A percentile compares a stretch with the other conserved stretches of the same genome.
Evolutionary conservation across 2,329 filamentous ascomycete genomes (phyloP).

Genomic region (Pseudocercospora fuligena): DNA sequence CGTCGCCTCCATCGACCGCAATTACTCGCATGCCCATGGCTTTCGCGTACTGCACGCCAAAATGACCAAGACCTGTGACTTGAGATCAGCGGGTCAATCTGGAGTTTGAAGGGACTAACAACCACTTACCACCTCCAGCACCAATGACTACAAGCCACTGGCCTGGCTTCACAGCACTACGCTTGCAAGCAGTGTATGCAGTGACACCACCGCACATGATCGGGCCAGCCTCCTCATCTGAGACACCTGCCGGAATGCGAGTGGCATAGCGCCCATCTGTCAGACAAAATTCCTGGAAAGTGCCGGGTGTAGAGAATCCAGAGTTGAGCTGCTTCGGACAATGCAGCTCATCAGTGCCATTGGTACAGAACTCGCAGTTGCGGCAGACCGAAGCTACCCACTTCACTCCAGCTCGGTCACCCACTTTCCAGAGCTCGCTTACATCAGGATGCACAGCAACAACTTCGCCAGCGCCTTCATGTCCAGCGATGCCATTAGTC

Average conservation of each 20-base stretch:
- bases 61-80: conserved; percentile 22
- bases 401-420: conserved; percentile 42
- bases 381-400: conserved; percentile 38
- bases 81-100: neutral
- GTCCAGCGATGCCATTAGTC: conserved; percentile 38
- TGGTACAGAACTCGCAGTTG: conserved; percentile 40
- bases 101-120: neutral
- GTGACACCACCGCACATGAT: conserved; percentile 47
- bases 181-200: conserved; percentile 40
- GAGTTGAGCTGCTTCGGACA: conserved; percentile 44
- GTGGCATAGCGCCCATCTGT: conserved; percentile 45
- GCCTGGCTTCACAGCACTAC: conserved; percentile 43
- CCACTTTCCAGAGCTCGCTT: conserved; percentile 35
- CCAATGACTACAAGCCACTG: conserved; percentile 48
- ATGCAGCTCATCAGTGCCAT: conserved; percentile 44
- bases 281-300: conserved; percentile 45
- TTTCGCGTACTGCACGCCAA: conserved; percentile 41
- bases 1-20: conserved; percentile 45
- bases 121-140: conserved; percentile 40
- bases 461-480: conserved; percentile 40
- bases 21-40: conserved; percentile 46
- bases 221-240: conserved; percentile 45
- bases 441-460: conserved; percentile 36
- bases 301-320: conserved; percentile 46
- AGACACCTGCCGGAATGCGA: conserved; percentile 43